Base-by-base conservation (phyloP, 2,329 filamentous ascomycete species). In the Aureobasidium sp. region DNA sequence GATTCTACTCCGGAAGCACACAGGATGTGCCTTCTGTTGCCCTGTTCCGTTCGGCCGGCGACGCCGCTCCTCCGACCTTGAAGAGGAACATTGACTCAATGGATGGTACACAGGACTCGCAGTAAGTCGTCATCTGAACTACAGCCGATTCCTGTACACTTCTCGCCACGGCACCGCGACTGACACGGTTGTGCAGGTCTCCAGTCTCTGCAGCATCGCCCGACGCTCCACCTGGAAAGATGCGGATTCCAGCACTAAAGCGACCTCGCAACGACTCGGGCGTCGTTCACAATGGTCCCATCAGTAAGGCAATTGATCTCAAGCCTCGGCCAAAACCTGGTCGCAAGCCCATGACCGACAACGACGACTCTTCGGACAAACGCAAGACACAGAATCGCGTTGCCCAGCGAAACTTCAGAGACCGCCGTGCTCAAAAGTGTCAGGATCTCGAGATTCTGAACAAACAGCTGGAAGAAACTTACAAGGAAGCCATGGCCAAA, bases 301-400 rank as follows among this genome's bases (percentile, higher is more conserved):
- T 48, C 22, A 49, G 44, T 19, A 49, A 40, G 25, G 35, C 45
- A n/a, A 49, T 50, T 60, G 61, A 59, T 3, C 63, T 76, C 19
- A 72, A 70, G 29, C 63, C 72, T 5, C 68, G 73, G 21, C 73
- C 73, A 6, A 73, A 71, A 75, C 91, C 93, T 19, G 91, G 91
- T 44, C 83, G 91, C 61, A 97, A 97, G 76, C 90, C 91, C 3
- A 62, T 68, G 41, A 88, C 89, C 41, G 41, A 53, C 16, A 94
- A 88, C 30, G 35, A 47, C 66, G 94, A 90, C 49, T 90, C 90
- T 12, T 87, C 88, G 1, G 95, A 90, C 38, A 95, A 95, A 73
- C 83, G 93, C 60, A 94, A 96, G 74, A 87, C 88, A 1, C 93
- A 97, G 72, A 97, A 97, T 69, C 81, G 93, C 56, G 87, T 88